Conservation (phyloP, 2,329 filamentous ascomycete genomes). For the Annulohypoxylon truncatum region DNA sequence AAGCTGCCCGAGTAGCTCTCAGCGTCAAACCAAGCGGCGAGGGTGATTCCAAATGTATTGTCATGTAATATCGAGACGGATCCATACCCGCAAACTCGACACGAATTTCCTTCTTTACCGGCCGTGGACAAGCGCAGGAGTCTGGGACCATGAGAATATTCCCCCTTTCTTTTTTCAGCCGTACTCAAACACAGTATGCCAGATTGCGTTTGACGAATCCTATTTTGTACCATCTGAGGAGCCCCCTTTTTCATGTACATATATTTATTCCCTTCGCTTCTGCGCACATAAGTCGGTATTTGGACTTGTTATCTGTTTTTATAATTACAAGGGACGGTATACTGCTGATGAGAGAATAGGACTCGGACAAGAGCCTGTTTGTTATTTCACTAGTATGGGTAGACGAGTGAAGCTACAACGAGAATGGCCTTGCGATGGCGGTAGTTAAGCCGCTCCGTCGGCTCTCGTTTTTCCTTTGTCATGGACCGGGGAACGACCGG, state of each 20-base stretch:
- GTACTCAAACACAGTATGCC: slow-evolving; percentile 4
- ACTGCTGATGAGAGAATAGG: slow-evolving; percentile 21
- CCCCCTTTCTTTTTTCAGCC: slow-evolving; percentile 12
- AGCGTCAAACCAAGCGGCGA: slow-evolving; percentile 75
- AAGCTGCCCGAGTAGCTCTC: slow-evolving; percentile 93
- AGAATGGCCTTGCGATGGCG: slow-evolving; percentile 15
- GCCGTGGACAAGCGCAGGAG: slow-evolving; percentile 40
- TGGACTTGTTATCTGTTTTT: slow-evolving; percentile 34
- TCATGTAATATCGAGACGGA: slow-evolving; percentile 63
- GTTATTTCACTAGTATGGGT: slow-evolving; percentile 29
- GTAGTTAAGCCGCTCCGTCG: neutral
- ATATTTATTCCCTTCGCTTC: slow-evolving; percentile 33
- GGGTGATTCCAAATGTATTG: slow-evolving; percentile 65
- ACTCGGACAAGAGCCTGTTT: slow-evolving; percentile 3
- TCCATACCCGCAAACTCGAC: slow-evolving; percentile 17
- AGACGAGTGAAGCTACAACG: slow-evolving; percentile 31
- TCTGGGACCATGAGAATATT: slow-evolving; percentile 32
- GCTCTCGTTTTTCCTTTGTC: slow-evolving; percentile 26
- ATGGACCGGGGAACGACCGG: slow-evolving; percentile 20
- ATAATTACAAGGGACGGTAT: slow-evolving; percentile 32
- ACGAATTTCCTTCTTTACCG: slow-evolving; percentile 39
- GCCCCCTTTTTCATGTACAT: slow-evolving; percentile 33
- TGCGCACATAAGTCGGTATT: slow-evolving; percentile 33
- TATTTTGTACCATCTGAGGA: slow-evolving; percentile 24
- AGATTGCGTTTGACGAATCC: slow-evolving; percentile 14